Base-by-base conservation (phyloP, 495 filamentous ascomycete genomes). In the Penicillium verhagenii region DNA sequence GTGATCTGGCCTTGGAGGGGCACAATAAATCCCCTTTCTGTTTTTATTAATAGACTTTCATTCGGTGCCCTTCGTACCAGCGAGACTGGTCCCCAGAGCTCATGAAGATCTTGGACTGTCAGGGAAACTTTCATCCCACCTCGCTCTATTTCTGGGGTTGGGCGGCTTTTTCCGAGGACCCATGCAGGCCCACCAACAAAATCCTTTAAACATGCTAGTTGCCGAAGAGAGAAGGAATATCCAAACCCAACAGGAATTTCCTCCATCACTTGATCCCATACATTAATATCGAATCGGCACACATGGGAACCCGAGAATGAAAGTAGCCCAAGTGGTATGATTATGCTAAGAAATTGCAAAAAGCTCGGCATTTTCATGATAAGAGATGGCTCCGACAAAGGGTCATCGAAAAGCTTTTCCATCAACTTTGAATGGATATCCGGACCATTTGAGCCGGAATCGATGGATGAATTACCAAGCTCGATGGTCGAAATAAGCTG, bases 21-120 rank as follows among this genome's bases (percentile, higher is more conserved):
- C 7, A 58, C 21, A 14, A 53, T 39, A 28, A 37, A 58, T 35
- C 50, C 56, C 9, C 18, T 53, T 50, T 58, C 50, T 11, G 56
- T 58, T 19, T 45, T 25, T 0, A 54, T 19, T 1, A 46, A 23
- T 14, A 29, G 42, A 10, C 24, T 26, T 42, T 26, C 6, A 11
- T 46, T 23, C 6, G 19, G 14, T 1, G 28, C 20, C 13, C 48
- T 42, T 33, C 33, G 48, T 20, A 57, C 42, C 2, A 52, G 11
- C 28, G 14, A 46, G 1, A 52, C 19, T 0, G 54, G 48, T 38
- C 54, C 48, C 54, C 54, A 52, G 5, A 52, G 33, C 19, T 57
- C 45, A 33, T 57, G 48, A 26, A 52, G 28, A 24, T 57, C 39
- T 23, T 52, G 24, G 28, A 55, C 23, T 3, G 31, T 43, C 6